These are phyloP conservation scores for Mycosarcoma maydis DNA, from an alignment of 1,284 basidiomycete species.

Conservation along the genomic window DNA sequence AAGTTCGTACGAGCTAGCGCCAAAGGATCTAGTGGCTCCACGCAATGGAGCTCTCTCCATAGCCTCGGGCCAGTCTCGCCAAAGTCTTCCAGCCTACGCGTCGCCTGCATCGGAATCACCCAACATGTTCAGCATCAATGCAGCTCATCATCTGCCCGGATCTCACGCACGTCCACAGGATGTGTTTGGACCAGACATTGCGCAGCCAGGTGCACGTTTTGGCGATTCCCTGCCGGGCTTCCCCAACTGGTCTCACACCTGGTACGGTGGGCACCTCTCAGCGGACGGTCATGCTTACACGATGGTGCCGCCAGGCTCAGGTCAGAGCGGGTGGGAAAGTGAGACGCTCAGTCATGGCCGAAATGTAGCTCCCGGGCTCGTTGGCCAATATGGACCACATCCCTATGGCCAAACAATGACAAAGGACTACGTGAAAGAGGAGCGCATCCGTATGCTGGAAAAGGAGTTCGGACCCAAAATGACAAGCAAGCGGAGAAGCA, in stretches of 20 bases:
- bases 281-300: conserved; percentile 62
- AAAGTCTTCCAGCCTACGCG: conserved; percentile 31
- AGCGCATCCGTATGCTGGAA: conserved; percentile 58
- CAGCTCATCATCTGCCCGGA: conserved; percentile 46
- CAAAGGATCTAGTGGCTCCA: conserved; percentile 9
- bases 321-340: conserved; percentile 58
- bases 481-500: conserved; percentile 29
- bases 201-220: conserved; percentile 4
- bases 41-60: conserved; percentile 20
- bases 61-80: conserved; percentile 32
- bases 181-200: conserved; percentile 1
- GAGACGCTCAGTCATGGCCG: conserved; percentile 43
- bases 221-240: conserved; percentile 51
- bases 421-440: conserved; percentile 52
- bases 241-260: conserved; percentile 50
- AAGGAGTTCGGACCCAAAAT: conserved; percentile 56
- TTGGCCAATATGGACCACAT: conserved; percentile 8
- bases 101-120: conserved; percentile 38
- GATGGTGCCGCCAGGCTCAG: conserved; percentile 43
- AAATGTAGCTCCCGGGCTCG: background rate
- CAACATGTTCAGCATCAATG: conserved; percentile 48
- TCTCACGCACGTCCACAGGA: conserved; percentile 12
- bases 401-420: conserved; percentile 18
- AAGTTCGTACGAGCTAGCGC: conserved; percentile 18
- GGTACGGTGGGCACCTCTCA: conserved; percentile 59